Percentiles rank a stretch among this genome's conserved stretches.
Conservation (phyloP, 1,284 basidiomycete genomes). For the Cutaneotrichosporon daszewskae region DNA sequence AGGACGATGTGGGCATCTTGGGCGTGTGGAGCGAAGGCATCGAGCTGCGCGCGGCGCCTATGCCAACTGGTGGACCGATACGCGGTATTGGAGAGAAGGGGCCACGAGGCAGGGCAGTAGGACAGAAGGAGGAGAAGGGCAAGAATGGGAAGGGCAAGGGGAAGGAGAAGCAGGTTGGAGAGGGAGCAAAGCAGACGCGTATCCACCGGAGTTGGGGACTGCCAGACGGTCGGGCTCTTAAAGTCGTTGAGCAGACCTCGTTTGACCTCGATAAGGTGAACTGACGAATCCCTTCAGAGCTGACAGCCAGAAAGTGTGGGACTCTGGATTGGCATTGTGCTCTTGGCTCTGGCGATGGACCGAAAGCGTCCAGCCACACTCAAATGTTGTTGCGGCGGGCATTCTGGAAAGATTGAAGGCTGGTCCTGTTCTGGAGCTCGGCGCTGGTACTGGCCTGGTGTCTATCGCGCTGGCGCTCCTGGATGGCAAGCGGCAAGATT, state of each 20-base stretch:
- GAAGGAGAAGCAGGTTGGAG: slow-evolving; percentile 28
- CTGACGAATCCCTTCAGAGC: background rate
- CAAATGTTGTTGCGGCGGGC: slow-evolving; percentile 1
- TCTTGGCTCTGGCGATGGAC: slow-evolving; percentile 57
- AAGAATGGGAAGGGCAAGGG: slow-evolving; percentile 16
- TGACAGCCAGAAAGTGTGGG: slow-evolving; percentile 76
- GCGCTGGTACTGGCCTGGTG: slow-evolving; percentile 75
- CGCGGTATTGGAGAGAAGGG: slow-evolving; percentile 4
- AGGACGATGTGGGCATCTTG: slow-evolving; percentile 17
- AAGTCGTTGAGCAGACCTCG: slow-evolving; percentile 68
- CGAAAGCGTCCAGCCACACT: background rate
- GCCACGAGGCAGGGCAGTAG: slow-evolving; percentile 4
- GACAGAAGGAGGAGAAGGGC: slow-evolving; percentile 8
- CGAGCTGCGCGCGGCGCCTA: slow-evolving; percentile 18
- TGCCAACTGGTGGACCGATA: background rate
- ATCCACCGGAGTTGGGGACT: slow-evolving; percentile 60
- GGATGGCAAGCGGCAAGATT: slow-evolving; percentile 2
- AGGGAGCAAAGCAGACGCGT: slow-evolving; percentile 66
- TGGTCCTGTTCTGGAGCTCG: slow-evolving; percentile 45
- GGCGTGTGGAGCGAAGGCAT: slow-evolving; percentile 45
- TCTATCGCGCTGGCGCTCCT: slow-evolving; percentile 60
- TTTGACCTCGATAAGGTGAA: slow-evolving; percentile 83
- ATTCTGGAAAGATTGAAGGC: slow-evolving; percentile 6
- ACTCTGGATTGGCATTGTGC: slow-evolving; percentile 73
- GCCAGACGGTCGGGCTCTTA: slow-evolving; percentile 42